Evolutionary conservation across 1,284 basidiomycete species (phyloP), one percentile per base, ranked within the genome.

Genomic region (Papiliotrema laurentii): DNA sequence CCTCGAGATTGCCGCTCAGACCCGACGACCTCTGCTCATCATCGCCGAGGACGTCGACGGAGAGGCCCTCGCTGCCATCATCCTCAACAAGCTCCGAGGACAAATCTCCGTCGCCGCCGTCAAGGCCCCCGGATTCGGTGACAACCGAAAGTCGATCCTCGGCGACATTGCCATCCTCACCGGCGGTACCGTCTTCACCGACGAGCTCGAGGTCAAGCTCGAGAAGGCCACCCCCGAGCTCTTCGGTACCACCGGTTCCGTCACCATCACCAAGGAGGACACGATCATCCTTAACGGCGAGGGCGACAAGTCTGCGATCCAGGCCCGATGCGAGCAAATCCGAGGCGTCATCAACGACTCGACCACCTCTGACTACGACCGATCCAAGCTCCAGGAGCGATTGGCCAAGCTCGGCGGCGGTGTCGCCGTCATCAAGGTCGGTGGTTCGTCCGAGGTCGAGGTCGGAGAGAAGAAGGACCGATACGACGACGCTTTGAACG

Each of bases 381-480:
- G 85, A 68, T 85, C 86, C 64, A 97, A 97, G 80, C 82, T 97
- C 56, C 92, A 97, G 75, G 94, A 97, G 76, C 87, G 94, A 59
- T 81, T 98, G 36, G 94, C 94, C 59, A 97, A 98, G 81, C 80
- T 97, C 50, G 83, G 82, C 37, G 93, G 94, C 50, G 93, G 94
- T 78, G 93, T 97, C 46, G 94, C 93, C 26, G 93, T 97, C 73
- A 97, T 97, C 83, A 92, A 90, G 77, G 94, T 97, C 59, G 94
- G 94, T 53, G 94, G 94, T 38, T 79, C 84, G 43, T 85, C 82
- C 54, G 94, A 97, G 76, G 93, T 97, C 51, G 94, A 97, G 77
- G 94, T 97, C 57, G 83, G 93, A 16, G 94, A 98, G 82, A 97
- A 97, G 88, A 97, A 97, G 84, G 94, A 97, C 75, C 82, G 93